Conservation (phyloP, 768 basidiomycete genomes). For the Suillus placidus region DNA sequence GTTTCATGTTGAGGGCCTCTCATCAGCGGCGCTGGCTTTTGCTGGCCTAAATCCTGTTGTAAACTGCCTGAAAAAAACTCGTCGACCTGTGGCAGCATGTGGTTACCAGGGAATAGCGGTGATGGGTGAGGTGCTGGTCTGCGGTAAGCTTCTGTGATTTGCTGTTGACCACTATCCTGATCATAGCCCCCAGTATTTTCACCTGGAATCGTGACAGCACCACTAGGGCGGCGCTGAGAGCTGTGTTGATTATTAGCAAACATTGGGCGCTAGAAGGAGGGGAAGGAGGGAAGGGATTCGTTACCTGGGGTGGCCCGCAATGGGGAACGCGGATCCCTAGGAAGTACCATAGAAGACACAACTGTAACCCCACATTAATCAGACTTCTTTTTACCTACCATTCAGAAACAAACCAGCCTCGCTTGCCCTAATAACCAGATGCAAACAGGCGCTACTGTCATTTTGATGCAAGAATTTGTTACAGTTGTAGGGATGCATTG, state of each 20-base stretch:
- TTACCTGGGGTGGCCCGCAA: neutral
- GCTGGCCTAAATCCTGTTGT: neutral
- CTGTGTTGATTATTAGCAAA: too few relatives aligned
- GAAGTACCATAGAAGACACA: neutral
- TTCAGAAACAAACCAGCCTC: too few relatives aligned
- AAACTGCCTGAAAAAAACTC: too few relatives aligned
- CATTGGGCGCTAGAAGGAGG: neutral
- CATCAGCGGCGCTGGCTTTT: neutral
- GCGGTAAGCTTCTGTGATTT: too few relatives aligned
- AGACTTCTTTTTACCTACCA: neutral
- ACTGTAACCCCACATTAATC: neutral
- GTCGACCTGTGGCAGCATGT: neutral
- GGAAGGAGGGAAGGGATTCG: neutral
- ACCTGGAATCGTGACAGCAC: neutral
- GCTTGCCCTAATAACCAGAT: too few relatives aligned
- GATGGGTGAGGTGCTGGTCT: too few relatives aligned
- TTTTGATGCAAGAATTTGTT: too few relatives aligned
- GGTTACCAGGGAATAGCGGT: neutral
- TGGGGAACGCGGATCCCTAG: neutral
- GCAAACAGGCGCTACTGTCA: slow-evolving; percentile 21
- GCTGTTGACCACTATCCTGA: too few relatives aligned
- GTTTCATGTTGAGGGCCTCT: neutral
- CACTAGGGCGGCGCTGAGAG: neutral
- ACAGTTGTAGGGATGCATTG: too few relatives aligned
- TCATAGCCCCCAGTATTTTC: too few relatives aligned